Evolutionary conservation across 106 monocot species (phyloP).

Genomic region (Vanilla planifolia): DNA sequence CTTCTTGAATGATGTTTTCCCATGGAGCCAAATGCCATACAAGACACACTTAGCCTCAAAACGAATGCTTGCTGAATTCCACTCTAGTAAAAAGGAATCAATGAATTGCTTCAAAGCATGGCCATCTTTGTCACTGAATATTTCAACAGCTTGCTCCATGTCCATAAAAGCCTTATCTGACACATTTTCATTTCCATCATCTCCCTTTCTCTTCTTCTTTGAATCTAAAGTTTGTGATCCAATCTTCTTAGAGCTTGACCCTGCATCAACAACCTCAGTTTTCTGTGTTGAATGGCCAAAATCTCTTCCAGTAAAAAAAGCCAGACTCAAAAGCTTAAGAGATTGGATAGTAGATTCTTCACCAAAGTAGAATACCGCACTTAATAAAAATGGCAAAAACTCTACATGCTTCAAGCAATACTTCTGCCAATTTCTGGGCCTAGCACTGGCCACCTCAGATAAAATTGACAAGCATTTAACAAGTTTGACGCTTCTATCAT

Average conservation of each 20-base stretch:
- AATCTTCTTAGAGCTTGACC: slow-evolving; percentile 34
- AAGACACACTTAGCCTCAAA: slow-evolving; percentile 82
- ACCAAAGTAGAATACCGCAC: slow-evolving; percentile 64
- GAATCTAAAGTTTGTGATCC: slow-evolving; percentile 46
- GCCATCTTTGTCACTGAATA: slow-evolving; percentile 59
- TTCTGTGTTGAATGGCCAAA: slow-evolving; percentile 35
- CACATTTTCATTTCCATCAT: slow-evolving; percentile 61
- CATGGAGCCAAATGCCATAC: slow-evolving; percentile 94
- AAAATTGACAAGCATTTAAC: slow-evolving; percentile 82
- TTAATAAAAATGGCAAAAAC: slow-evolving; percentile 63
- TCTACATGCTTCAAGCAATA: slow-evolving; percentile 80
- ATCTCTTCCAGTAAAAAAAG: slow-evolving; percentile 87
- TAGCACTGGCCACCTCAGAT: slow-evolving; percentile 81
- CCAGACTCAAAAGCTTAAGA: slow-evolving; percentile 88
- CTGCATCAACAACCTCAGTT: slow-evolving; percentile 41
- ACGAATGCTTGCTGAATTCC: slow-evolving; percentile 86
- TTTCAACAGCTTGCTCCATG: slow-evolving; percentile 88
- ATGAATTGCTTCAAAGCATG: slow-evolving; percentile 56
- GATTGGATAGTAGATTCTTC: slow-evolving; percentile 86
- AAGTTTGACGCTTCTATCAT: slow-evolving; percentile 89
- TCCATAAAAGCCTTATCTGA: slow-evolving; percentile 73
- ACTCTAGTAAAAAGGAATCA: slow-evolving; percentile 86
- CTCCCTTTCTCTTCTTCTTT: slow-evolving; percentile 90
- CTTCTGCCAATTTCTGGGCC: slow-evolving; percentile 98
- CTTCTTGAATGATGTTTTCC: slow-evolving; percentile 57